phyloP scores from a whole-genome alignment of 441 rosid species.

The Erodium trifolium region DNA sequence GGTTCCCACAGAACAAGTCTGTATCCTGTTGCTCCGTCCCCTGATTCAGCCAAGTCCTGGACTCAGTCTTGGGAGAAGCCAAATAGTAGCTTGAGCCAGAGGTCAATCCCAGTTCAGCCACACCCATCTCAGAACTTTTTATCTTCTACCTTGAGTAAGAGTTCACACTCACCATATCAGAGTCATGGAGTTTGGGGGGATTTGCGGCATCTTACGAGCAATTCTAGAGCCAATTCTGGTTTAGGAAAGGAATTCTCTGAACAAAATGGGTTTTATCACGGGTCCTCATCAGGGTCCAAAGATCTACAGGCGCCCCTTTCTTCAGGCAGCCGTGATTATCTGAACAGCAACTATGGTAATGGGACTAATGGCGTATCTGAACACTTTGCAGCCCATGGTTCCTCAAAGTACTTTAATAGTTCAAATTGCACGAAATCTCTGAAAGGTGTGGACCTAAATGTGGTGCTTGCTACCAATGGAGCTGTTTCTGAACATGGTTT shows the following conservation, averaged over 20 bases:
- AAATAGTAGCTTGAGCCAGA: conserved; percentile 44
- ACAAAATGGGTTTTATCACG: conserved; percentile 49
- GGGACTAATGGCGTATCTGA: conserved; percentile 21
- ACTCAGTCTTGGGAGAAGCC: conserved; percentile 49
- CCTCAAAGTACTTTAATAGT: conserved; percentile 29
- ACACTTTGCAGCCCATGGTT: conserved; percentile 21
- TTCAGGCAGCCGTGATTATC: conserved; percentile 25
- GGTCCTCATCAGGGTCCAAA: conserved; percentile 30
- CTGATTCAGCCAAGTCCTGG: conserved; percentile 45
- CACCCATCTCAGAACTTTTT: conserved; percentile 38
- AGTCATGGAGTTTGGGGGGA: conserved; percentile 46
- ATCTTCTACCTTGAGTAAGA: too few relatives aligned
- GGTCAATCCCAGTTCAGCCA: conserved; percentile 38
- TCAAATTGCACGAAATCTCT: conserved; percentile 21
- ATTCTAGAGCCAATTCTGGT: conserved; percentile 12
- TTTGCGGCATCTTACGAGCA: conserved; percentile 29
- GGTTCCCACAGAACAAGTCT: conserved; percentile 40
- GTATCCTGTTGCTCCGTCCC: conserved; percentile 26
- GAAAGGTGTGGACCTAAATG: conserved; percentile 46
- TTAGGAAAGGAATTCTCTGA: conserved; percentile 35
- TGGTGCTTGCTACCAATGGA: conserved; percentile 30
- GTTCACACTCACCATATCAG: conserved; percentile 32
- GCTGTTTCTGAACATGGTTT: conserved; percentile 25
- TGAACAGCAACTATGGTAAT: conserved; percentile 19
- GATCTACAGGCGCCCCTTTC: too few relatives aligned